Evolutionary conservation across 768 basidiomycete species (phyloP).

Genomic region (Mycena filopes): DNA sequence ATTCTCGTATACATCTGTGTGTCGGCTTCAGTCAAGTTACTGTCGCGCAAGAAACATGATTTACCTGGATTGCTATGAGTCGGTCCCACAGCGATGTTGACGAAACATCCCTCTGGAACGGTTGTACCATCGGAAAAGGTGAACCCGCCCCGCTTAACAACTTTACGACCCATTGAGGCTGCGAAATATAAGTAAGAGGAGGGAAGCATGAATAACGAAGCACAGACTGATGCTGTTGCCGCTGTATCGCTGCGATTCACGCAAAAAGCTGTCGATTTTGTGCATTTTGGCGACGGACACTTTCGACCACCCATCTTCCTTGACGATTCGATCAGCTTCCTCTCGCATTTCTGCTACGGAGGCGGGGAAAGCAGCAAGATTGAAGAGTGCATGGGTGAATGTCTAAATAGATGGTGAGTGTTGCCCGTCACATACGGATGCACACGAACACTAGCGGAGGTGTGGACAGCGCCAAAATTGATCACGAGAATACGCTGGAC

Average conservation of each 20-base stretch:
- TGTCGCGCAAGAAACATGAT: neutral
- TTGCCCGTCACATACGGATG: slow-evolving; percentile 27
- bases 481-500: slow-evolving; percentile 22
- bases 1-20: slow-evolving; percentile 33
- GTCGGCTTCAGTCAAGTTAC: neutral
- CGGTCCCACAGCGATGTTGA: slow-evolving; percentile 37
- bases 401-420: slow-evolving; percentile 32
- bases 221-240: slow-evolving; percentile 40
- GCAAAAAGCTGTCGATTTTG: slow-evolving; percentile 47
- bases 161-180: slow-evolving; percentile 33
- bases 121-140: slow-evolving; percentile 39
- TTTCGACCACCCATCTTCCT: slow-evolving; percentile 41
- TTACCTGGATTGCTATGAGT: slow-evolving; percentile 22
- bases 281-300: slow-evolving; percentile 41
- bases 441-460: slow-evolving; percentile 4
- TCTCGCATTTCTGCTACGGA: slow-evolving; percentile 42
- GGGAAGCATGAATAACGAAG: slow-evolving; percentile 8
- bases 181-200: neutral
- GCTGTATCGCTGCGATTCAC: slow-evolving; percentile 41
- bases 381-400: slow-evolving; percentile 38
- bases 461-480: slow-evolving; percentile 24
- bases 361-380: slow-evolving; percentile 38
- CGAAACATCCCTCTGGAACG: slow-evolving; percentile 39
- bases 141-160: slow-evolving; percentile 33
- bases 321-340: slow-evolving; percentile 44